Conservation (phyloP, 1,284 basidiomycete species). For the Microbotryum saponariae region DNA sequence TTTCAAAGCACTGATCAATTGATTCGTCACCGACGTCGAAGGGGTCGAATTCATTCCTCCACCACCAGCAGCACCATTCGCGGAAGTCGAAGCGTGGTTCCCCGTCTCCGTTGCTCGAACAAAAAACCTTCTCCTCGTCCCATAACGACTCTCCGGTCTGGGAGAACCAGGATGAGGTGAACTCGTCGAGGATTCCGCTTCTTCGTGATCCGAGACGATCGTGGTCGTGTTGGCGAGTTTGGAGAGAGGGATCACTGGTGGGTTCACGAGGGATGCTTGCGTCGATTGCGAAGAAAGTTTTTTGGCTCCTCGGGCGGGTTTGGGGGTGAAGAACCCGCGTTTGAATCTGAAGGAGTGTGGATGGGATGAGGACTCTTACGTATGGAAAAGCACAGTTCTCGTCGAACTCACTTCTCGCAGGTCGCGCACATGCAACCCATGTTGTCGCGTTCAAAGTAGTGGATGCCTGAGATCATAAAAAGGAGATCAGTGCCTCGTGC, state of each 20-base stretch:
- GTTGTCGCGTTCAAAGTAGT: slow-evolving; percentile 73
- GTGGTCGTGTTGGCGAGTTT: slow-evolving; percentile 1
- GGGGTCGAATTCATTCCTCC: too few relatives aligned
- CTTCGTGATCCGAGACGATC: slow-evolving; percentile 11
- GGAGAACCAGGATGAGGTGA: neutral
- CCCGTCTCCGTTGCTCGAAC: too few relatives aligned
- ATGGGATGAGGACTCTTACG: rapidly evolving
- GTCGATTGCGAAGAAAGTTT: neutral
- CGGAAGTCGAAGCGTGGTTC: too few relatives aligned
- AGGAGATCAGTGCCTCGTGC: slow-evolving; percentile 12
- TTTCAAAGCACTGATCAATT: too few relatives aligned
- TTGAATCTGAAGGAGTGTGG: slow-evolving; percentile 5
- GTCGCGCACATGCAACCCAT: slow-evolving; percentile 81
- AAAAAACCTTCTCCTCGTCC: too few relatives aligned
- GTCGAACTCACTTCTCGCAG: slow-evolving; percentile 58
- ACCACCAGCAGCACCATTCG: too few relatives aligned
- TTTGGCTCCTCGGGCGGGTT: neutral
- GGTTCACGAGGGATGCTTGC: neutral
- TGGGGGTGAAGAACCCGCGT: slow-evolving; percentile 20
- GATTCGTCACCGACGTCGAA: too few relatives aligned
- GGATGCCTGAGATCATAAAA: slow-evolving; percentile 24
- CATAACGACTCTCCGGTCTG: neutral
- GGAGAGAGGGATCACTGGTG: slow-evolving; percentile 1
- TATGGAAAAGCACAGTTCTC: neutral
- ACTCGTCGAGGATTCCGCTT: neutral